phyloP scores from a whole-genome alignment of 192 early-diverging fungal genomes.

The Haplosporangium gracile region DNA sequence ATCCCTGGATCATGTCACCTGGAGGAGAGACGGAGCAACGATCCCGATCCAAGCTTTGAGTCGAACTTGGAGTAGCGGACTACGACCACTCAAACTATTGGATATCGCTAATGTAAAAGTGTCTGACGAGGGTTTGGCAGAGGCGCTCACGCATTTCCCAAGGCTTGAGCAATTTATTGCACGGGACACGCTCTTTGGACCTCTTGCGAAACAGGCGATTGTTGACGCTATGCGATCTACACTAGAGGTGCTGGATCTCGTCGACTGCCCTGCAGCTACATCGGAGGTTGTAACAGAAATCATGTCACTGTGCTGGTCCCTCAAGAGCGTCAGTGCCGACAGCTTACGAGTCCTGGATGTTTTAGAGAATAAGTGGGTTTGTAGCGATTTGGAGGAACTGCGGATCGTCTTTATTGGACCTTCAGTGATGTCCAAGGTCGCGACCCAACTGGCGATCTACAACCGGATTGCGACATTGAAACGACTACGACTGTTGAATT shows the following conservation, averaged over 20 bases:
- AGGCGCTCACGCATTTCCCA: background rate
- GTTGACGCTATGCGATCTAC: background rate
- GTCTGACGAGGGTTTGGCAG: conserved; percentile 1
- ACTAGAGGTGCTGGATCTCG: conserved; percentile 24
- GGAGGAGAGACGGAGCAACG: conserved; percentile 8
- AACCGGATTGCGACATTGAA: conserved; percentile 16
- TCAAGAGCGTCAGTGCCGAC: conserved; percentile 35
- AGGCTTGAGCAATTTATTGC: conserved; percentile 15
- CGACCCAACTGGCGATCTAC: conserved; percentile 19
- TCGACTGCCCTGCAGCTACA: conserved; percentile 8
- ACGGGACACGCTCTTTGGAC: conserved; percentile 16
- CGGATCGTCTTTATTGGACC: conserved; percentile 32
- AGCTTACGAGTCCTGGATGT: conserved; percentile 17
- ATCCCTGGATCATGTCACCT: conserved; percentile 23
- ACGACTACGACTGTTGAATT: conserved; percentile 22
- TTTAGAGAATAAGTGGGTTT: conserved; percentile 10
- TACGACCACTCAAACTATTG: conserved; percentile 16
- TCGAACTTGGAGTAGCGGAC: background rate
- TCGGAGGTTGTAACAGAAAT: conserved; percentile 19
- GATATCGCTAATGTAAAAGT: conserved; percentile 14
- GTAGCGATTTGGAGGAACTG: conserved; percentile 27
- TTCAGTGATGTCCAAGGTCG: background rate
- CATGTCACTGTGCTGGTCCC: background rate
- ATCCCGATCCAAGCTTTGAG: background rate
- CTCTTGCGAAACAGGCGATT: background rate